A percentile compares a stretch with the other conserved stretches of the same genome.
Conservation (phyloP, 2,329 filamentous ascomycete genomes). For the Tolypocladium album region DNA sequence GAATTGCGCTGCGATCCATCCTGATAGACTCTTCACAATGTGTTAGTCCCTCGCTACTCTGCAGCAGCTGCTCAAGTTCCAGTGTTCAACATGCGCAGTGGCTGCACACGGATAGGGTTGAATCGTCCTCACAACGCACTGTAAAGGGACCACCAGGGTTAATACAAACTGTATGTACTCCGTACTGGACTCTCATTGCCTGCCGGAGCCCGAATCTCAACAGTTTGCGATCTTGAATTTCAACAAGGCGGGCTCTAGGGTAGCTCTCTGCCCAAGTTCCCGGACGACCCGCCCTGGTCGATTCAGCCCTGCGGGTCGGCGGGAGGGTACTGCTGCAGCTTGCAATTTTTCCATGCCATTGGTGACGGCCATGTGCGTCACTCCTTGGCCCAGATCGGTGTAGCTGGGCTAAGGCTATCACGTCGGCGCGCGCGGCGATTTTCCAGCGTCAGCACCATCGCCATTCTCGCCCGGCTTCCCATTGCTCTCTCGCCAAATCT, state of each 20-base stretch:
- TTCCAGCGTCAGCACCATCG: neutral
- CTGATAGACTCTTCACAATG: too few species aligned
- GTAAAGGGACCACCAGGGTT: too few species aligned
- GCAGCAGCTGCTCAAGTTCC: too few species aligned
- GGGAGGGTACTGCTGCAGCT: neutral
- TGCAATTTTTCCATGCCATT: neutral
- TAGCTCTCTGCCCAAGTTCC: neutral
- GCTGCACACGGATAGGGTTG: too few species aligned
- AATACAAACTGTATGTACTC: neutral
- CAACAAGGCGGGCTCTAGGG: neutral
- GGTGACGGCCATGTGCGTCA: slow-evolving; percentile 23
- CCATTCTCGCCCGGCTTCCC: neutral
- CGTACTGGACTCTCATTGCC: neutral
- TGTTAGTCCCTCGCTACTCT: too few species aligned
- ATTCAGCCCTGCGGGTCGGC: neutral
- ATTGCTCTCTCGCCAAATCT: neutral
- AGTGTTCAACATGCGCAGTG: too few species aligned
- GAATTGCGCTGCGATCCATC: too few species aligned
- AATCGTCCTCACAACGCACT: too few species aligned
- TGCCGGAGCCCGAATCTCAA: neutral
- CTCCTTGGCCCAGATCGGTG: slow-evolving; percentile 4
- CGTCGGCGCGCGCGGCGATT: neutral
- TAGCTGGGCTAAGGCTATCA: neutral
- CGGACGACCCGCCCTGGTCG: neutral
- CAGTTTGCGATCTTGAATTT: neutral